phyloP scores from a whole-genome alignment of 78 protist genomes.

The Pirum gemmata region DNA sequence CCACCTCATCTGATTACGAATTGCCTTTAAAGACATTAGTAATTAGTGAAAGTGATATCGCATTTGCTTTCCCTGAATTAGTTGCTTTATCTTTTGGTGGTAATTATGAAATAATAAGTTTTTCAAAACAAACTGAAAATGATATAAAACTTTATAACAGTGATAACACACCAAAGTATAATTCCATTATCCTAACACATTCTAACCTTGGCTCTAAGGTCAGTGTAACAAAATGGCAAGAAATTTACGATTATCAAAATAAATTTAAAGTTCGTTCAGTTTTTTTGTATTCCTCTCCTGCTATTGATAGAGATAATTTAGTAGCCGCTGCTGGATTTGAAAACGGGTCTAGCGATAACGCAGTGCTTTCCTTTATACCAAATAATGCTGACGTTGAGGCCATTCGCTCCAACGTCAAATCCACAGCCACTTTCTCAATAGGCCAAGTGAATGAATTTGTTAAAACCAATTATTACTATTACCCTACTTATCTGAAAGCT shows the following conservation, averaged over 20 bases:
- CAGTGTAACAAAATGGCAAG: neutral
- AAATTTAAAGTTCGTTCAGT: conserved; percentile 8
- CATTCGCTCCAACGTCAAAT: neutral
- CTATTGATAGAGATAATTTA: conserved; percentile 3
- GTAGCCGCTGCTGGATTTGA: neutral
- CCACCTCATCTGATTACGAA: no score
- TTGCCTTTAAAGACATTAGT: no score
- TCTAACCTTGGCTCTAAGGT: neutral
- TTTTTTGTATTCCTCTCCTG: neutral
- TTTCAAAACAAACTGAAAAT: no score
- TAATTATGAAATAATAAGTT: no score
- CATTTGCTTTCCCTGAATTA: no score
- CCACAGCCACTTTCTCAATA: neutral
- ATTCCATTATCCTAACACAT: neutral
- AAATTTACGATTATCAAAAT: neutral
- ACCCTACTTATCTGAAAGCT: neutral
- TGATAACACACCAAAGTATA: neutral
- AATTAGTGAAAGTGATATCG: no score
- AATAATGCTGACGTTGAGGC: neutral
- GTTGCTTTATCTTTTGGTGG: no score
- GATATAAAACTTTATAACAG: no score
- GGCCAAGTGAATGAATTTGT: conserved; percentile 40
- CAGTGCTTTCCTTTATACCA: neutral
- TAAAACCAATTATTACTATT: conserved; percentile 13
- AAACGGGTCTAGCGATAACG: neutral